Evolutionary conservation across 371 early-diverging fungal genomes (phyloP).

Genomic region (Fennellomyces sp.): DNA sequence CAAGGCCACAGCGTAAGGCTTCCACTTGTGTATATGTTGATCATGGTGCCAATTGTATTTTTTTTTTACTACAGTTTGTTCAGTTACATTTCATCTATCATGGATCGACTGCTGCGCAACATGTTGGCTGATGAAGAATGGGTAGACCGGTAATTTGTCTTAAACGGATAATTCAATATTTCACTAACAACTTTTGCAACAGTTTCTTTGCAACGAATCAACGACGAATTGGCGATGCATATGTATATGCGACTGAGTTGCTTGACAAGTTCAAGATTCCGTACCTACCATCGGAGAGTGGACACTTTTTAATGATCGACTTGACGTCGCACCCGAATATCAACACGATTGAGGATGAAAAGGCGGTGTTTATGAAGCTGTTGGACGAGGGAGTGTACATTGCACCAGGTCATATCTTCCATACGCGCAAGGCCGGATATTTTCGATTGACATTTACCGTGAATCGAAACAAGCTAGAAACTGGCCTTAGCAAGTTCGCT

Average conservation of each 20-base stretch:
- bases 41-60: too few species aligned
- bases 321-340: slow-evolving; percentile 3
- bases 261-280: slow-evolving; percentile 49
- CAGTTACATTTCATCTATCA: slow-evolving; percentile 57
- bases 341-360: slow-evolving; percentile 34
- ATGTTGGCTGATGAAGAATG: slow-evolving; percentile 58
- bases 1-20: slow-evolving; percentile 36
- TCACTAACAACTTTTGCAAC: neutral
- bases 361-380: slow-evolving; percentile 36
- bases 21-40: neutral
- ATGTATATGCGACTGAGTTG: slow-evolving; percentile 35
- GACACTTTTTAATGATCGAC: slow-evolving; percentile 72
- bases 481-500: slow-evolving; percentile 16
- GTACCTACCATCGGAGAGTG: slow-evolving; percentile 63
- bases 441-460: slow-evolving; percentile 61
- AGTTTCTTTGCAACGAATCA: slow-evolving; percentile 61
- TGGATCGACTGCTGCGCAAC: slow-evolving; percentile 56
- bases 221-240: slow-evolving; percentile 53
- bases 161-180: neutral
- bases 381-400: slow-evolving; percentile 62
- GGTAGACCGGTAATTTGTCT: slow-evolving; percentile 48
- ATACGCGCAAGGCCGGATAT: slow-evolving; percentile 59
- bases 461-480: slow-evolving; percentile 17
- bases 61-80: slow-evolving; percentile 34
- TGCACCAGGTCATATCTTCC: slow-evolving; percentile 68